Evolutionary conservation across 2,329 filamentous ascomycete genomes (phyloP).

Genomic region (Cylindrodendrum hubeiense): DNA sequence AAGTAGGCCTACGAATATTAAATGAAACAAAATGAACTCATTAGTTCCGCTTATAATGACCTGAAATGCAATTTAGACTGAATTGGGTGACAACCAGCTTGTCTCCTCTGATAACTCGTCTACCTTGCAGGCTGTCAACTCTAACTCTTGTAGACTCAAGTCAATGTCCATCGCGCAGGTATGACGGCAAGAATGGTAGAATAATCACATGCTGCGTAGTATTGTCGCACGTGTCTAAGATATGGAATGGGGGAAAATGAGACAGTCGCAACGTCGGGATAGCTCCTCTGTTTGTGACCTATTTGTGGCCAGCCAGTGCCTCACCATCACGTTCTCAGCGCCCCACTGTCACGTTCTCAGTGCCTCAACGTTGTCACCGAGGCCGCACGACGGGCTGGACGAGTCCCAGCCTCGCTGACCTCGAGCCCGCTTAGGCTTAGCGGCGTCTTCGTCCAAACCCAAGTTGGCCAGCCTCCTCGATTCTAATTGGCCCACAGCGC

Average conservation of each 20-base stretch:
- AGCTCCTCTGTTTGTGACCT: background rate
- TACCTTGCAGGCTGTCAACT: no score
- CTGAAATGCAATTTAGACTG: background rate
- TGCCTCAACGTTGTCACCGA: background rate
- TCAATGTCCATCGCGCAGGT: no score
- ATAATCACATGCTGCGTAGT: no score
- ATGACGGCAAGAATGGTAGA: no score
- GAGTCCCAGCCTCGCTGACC: conserved; percentile 14
- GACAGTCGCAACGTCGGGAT: background rate
- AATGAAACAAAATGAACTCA: background rate
- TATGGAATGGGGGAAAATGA: background rate
- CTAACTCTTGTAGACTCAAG: no score
- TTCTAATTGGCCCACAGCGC: conserved; percentile 21
- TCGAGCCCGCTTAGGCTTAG: conserved; percentile 27
- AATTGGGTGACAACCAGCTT: background rate
- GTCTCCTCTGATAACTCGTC: no score
- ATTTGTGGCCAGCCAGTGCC: background rate
- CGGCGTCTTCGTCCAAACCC: conserved; percentile 3
- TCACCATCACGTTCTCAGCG: background rate
- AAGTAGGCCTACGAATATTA: background rate
- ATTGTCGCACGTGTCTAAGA: background rate
- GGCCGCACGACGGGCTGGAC: no score
- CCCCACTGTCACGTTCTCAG: background rate
- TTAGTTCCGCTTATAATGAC: background rate
- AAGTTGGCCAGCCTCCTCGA: conserved; percentile 17